These are phyloP conservation scores for Xylaria sp. DNA, from an alignment of 2,329 filamentous ascomycete genomes.

Conservation along the genomic window DNA sequence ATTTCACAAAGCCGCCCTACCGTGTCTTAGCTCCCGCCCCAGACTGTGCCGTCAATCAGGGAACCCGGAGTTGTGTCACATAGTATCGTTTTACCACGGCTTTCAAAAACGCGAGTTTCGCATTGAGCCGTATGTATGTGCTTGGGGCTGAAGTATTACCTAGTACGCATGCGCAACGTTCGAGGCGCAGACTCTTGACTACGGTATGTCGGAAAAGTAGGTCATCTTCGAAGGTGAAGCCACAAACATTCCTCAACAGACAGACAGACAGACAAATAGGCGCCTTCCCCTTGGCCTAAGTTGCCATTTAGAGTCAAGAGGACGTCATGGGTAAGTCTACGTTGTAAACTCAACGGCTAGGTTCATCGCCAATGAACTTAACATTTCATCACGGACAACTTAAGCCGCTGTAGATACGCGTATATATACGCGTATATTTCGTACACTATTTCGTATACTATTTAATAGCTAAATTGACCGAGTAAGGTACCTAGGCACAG, in stretches of 20 bases:
- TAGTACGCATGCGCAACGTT: conserved; percentile 4
- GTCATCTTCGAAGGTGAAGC: not conserved
- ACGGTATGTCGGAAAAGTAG: no score
- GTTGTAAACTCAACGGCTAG: not conserved
- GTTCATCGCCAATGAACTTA: not conserved
- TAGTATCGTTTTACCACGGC: not conserved
- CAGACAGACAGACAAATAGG: no score
- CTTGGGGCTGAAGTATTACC: not conserved
- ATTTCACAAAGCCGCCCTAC: not conserved
- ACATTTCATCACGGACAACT: no score
- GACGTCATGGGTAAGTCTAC: not conserved
- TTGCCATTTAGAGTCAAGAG: not conserved
- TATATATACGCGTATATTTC: no score
- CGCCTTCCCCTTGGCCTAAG: not conserved
- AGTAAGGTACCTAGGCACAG: no score
- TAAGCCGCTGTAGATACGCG: no score
- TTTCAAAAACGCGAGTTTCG: no score
- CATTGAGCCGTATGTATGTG: not conserved
- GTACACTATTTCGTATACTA: no score
- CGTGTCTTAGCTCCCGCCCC: not conserved
- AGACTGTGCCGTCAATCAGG: not conserved
- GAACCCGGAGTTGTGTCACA: not conserved
- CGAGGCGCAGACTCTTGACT: conserved; percentile 19
- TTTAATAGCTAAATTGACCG: no score
- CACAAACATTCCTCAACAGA: not conserved